These are phyloP conservation scores for Ulvella scutata DNA, from an alignment of 139 green algal species.

Conservation along the genomic window DNA sequence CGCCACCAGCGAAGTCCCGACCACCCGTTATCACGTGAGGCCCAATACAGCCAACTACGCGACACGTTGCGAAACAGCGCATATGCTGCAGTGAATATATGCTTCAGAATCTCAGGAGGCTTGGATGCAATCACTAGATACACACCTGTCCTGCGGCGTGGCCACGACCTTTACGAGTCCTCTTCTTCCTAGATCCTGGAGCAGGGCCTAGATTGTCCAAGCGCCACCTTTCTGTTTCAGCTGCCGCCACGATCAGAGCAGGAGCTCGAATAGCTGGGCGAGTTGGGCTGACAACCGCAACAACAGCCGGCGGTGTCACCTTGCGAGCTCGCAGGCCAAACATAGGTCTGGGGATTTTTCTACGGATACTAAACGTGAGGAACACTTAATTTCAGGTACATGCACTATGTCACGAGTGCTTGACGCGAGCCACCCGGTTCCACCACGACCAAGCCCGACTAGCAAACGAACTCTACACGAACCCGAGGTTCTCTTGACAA, in stretches of 20 bases:
- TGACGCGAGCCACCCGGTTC: too few species aligned
- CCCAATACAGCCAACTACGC: background rate
- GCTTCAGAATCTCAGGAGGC: too few species aligned
- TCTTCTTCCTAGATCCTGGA: conserved; percentile 44
- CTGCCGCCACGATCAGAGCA: background rate
- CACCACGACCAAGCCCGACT: too few species aligned
- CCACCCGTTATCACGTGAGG: background rate
- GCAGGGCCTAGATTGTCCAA: conserved; percentile 84
- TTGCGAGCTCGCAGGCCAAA: too few species aligned
- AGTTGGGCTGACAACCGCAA: background rate
- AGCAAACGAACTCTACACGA: too few species aligned
- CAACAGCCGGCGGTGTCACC: too few species aligned
- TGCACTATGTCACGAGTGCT: too few species aligned
- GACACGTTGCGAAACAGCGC: background rate
- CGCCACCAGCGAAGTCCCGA: background rate
- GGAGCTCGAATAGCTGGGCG: background rate
- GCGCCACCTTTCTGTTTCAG: conserved; percentile 44
- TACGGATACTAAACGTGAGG: too few species aligned
- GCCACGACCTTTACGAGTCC: conserved; percentile 85
- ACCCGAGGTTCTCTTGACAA: too few species aligned
- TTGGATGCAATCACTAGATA: too few species aligned
- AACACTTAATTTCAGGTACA: too few species aligned
- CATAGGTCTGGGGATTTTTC: too few species aligned
- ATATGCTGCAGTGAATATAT: conserved; percentile 5
- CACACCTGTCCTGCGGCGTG: conserved; percentile 76